Conservation (phyloP, 2,329 filamentous ascomycete genomes). For the Monosporascus sp. region DNA sequence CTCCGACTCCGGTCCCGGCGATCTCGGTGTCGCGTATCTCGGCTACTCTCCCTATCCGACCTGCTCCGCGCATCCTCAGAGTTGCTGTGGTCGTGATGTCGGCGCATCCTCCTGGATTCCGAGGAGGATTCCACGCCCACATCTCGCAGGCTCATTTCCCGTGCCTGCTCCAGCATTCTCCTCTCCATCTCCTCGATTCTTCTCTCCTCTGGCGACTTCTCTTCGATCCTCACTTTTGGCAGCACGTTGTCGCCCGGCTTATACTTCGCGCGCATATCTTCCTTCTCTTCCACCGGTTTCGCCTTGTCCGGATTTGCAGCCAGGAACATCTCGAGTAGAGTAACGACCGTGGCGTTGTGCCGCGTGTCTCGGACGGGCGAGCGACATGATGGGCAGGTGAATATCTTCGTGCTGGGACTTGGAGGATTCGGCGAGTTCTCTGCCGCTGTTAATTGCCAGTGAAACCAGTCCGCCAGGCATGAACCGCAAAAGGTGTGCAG, state of each 20-base stretch:
- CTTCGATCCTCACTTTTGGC: constrained; percentile 50
- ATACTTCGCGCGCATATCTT: constrained; percentile 70
- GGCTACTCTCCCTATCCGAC: constrained; percentile 25
- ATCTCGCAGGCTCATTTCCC: constrained; percentile 68
- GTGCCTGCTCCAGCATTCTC: constrained; percentile 64
- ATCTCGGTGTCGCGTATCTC: constrained; percentile 21
- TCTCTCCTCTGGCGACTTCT: constrained; percentile 47
- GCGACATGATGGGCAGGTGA: constrained; percentile 91
- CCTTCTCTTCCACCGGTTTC: constrained; percentile 66
- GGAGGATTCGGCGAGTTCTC: constrained; percentile 46
- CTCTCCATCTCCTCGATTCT: constrained; percentile 61
- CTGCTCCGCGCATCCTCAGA: constrained; percentile 27
- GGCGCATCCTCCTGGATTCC: constrained; percentile 15
- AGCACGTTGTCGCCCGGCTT: constrained; percentile 77
- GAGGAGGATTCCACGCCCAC: constrained; percentile 44
- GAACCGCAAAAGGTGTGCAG: constrained; percentile 94
- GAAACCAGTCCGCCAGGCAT: constrained; percentile 95
- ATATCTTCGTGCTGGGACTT: constrained; percentile 46
- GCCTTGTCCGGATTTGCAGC: constrained; percentile 71
- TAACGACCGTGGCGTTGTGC: constrained; percentile 86
- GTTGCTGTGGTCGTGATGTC: constrained; percentile 24
- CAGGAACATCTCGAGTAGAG: constrained; percentile 83
- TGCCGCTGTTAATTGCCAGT: constrained; percentile 63
- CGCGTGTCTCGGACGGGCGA: constrained; percentile 79
- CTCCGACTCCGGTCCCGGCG: constrained; percentile 20